phyloP scores from a whole-genome alignment of 23 red algal species.

The Gracilaria gracilis region DNA sequence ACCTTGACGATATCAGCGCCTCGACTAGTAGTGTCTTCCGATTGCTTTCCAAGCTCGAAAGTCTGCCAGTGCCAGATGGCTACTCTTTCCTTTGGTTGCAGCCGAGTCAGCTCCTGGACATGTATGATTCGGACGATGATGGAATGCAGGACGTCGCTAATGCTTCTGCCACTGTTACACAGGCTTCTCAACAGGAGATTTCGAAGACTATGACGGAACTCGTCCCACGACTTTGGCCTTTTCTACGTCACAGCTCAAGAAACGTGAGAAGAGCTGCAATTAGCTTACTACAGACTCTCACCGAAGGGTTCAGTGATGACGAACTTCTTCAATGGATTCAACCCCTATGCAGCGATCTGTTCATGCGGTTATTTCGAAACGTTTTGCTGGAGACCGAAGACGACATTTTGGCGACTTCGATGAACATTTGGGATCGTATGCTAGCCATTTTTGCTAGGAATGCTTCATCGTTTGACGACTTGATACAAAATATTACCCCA shows the following conservation, averaged over 20 bases:
- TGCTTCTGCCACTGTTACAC: background rate
- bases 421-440: conserved; percentile 46
- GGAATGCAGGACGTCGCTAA: background rate
- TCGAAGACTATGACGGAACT: conserved; percentile 31
- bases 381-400: conserved; percentile 57
- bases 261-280: conserved; percentile 77
- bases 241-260: conserved; percentile 70
- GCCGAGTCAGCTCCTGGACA: conserved; percentile 20
- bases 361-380: conserved; percentile 64
- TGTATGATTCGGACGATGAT: conserved; percentile 44
- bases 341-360: conserved; percentile 43
- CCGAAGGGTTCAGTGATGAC: conserved; percentile 32
- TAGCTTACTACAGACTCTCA: conserved; percentile 66
- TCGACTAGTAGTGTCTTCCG: conserved; percentile 77
- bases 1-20: conserved; percentile 91
- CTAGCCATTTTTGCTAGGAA: conserved; percentile 18
- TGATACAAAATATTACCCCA: conserved; percentile 24
- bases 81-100: conserved; percentile 64
- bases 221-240: conserved; percentile 78
- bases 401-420: conserved; percentile 49
- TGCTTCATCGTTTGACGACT: background rate
- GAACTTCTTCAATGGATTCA: conserved; percentile 54
- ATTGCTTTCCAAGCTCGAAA: conserved; percentile 63
- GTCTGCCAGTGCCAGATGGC: conserved; percentile 42
- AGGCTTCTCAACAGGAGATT: conserved; percentile 12